A percentile compares a stretch with the other conserved stretches of the same genome.
Conservation (phyloP, 352 stramenopile species). For the Globisporangium radiosum region DNA sequence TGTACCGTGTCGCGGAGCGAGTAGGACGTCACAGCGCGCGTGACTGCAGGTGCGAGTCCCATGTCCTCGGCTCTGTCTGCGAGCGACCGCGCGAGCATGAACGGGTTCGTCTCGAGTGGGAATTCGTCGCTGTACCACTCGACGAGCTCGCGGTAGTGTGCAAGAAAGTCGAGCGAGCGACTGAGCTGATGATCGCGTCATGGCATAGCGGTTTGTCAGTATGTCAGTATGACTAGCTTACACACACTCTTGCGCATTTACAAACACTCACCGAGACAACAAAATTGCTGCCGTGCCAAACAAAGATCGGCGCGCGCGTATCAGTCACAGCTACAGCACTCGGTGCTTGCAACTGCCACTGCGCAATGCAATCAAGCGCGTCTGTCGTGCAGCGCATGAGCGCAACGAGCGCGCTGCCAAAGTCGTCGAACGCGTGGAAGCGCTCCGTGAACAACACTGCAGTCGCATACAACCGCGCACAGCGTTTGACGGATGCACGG, state of each 20-base stretch:
- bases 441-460: slow-evolving; percentile 48
- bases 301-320: slow-evolving; percentile 18
- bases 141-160: slow-evolving; percentile 20
- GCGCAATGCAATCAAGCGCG: slow-evolving; percentile 29
- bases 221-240: too few relatives aligned
- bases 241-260: not conserved
- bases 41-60: slow-evolving; percentile 15
- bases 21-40: slow-evolving; percentile 5
- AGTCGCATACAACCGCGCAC: slow-evolving; percentile 24
- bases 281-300: slow-evolving; percentile 58
- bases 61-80: slow-evolving; percentile 36
- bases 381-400: slow-evolving; percentile 26
- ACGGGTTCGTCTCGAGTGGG: slow-evolving; percentile 55
- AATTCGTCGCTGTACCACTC: slow-evolving; percentile 80
- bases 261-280: slow-evolving; percentile 17
- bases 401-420: slow-evolving; percentile 21
- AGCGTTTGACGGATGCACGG: slow-evolving; percentile 7
- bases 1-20: slow-evolving; percentile 29
- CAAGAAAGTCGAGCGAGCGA: slow-evolving; percentile 46
- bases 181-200: slow-evolving; percentile 21
- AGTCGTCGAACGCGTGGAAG: slow-evolving; percentile 58
- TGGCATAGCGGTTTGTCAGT: too few relatives aligned
- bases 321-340: not conserved
- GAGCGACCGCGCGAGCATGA: slow-evolving; percentile 46
- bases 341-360: slow-evolving; percentile 20